Evolutionary conservation across 331 rosid genomes (phyloP).

Genomic region (Pyracantha coccinea): DNA sequence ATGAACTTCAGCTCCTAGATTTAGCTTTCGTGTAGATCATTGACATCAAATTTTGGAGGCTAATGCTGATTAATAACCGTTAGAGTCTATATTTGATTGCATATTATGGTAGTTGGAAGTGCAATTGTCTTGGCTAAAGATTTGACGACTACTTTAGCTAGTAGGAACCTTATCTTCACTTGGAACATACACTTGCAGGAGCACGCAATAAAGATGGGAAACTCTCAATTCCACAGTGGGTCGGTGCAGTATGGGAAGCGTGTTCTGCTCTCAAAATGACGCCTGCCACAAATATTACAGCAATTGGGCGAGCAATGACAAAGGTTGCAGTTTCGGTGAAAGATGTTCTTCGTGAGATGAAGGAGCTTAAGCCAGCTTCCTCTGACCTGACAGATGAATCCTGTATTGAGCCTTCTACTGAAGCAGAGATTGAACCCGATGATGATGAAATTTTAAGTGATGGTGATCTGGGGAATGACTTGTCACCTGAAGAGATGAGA

Average conservation of each 20-base stretch:
- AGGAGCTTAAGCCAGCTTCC: slow-evolving; percentile 67
- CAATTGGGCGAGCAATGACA: slow-evolving; percentile 77
- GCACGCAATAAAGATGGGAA: slow-evolving; percentile 31
- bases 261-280: slow-evolving; percentile 70
- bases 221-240: slow-evolving; percentile 54
- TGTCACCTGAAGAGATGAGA: slow-evolving; percentile 82
- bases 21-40: neutral
- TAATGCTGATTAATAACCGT: neutral
- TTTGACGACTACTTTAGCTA: neutral
- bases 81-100: too few relatives aligned
- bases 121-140: neutral
- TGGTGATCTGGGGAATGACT: slow-evolving; percentile 68
- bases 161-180: slow-evolving; percentile 6
- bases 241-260: slow-evolving; percentile 80
- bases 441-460: slow-evolving; percentile 41
- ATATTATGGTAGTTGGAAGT: neutral
- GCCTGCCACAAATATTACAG: slow-evolving; percentile 67
- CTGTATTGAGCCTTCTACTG: slow-evolving; percentile 13
- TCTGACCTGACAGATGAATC: slow-evolving; percentile 28
- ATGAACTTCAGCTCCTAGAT: neutral
- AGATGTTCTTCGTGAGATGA: slow-evolving; percentile 94
- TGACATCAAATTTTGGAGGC: neutral
- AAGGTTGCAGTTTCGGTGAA: slow-evolving; percentile 77
- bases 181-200: slow-evolving; percentile 38
- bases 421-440: slow-evolving; percentile 17